phyloP scores from a whole-genome alignment of 805 yeast genomes.

The Metschnikowia proteae region DNA sequence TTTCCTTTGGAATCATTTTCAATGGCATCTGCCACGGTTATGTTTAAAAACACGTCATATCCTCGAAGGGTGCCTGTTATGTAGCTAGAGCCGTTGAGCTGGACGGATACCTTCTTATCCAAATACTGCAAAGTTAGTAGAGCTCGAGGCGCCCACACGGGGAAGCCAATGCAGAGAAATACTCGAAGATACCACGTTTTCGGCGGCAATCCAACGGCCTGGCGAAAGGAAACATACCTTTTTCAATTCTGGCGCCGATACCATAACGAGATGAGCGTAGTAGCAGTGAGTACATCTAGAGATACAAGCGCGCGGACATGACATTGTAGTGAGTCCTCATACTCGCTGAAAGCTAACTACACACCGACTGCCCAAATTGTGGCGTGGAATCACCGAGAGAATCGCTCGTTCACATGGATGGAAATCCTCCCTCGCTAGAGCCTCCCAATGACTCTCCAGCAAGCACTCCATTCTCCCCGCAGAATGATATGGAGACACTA shows the following conservation, averaged over 20 bases:
- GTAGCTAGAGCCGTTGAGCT: slow-evolving; percentile 73
- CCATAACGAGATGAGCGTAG: slow-evolving; percentile 33
- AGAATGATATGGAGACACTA: slow-evolving; percentile 11
- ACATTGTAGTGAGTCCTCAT: neutral
- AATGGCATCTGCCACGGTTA: slow-evolving; percentile 67
- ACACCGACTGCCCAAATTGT: neutral
- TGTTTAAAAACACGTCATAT: slow-evolving; percentile 74
- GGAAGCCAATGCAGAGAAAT: no score
- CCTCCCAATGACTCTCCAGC: slow-evolving; percentile 3
- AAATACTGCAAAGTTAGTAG: slow-evolving; percentile 51
- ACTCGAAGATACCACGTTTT: no score
- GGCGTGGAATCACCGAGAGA: neutral
- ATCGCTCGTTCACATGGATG: neutral
- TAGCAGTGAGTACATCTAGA: neutral
- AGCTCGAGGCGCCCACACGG: neutral
- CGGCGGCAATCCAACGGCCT: no score
- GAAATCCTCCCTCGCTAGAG: neutral
- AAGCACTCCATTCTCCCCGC: slow-evolving; percentile 4
- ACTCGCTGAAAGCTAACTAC: neutral
- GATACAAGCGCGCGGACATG: slow-evolving; percentile 2
- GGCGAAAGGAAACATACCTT: slow-evolving; percentile 34
- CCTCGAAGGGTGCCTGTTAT: slow-evolving; percentile 83
- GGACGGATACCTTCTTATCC: slow-evolving; percentile 70
- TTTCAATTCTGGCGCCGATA: slow-evolving; percentile 60
- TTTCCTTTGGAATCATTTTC: slow-evolving; percentile 54